Conservation (phyloP, 108 stramenopile genomes). For the Pinguiococcus pyrenoidosus region DNA sequence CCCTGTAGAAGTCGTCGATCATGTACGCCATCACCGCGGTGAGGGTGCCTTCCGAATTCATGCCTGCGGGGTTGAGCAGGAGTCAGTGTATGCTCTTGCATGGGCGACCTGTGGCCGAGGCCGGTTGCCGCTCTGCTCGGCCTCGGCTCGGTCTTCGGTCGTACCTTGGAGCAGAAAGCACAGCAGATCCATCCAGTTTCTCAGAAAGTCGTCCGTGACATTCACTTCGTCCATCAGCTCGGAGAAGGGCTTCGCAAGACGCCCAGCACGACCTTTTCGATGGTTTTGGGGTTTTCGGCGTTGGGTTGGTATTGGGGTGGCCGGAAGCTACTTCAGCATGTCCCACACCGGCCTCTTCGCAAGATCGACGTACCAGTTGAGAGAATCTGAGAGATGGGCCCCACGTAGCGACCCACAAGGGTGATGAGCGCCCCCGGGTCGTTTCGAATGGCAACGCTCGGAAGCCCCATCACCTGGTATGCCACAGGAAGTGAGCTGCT, state of each 20-base stretch:
- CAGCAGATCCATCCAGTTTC: conserved; percentile 68
- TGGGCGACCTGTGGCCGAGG: neutral
- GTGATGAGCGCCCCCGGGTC: conserved; percentile 19
- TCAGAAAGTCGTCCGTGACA: conserved; percentile 47
- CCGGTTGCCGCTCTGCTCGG: too few species aligned
- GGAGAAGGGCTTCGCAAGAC: conserved; percentile 35
- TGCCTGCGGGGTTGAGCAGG: conserved; percentile 26
- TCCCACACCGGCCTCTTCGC: neutral
- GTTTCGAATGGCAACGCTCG: conserved; percentile 13
- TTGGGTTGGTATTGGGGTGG: too few species aligned
- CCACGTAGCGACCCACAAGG: conserved; percentile 14
- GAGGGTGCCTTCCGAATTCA: conserved; percentile 61
- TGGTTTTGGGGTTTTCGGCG: too few species aligned
- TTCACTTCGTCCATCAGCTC: conserved; percentile 8
- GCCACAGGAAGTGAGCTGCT: too few species aligned
- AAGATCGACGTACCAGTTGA: conserved; percentile 7
- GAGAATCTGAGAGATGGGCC: conserved; percentile 1
- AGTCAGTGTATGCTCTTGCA: neutral
- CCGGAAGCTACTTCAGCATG: neutral
- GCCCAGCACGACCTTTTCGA: conserved; percentile 31
- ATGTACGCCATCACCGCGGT: conserved; percentile 93
- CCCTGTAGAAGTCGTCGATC: conserved; percentile 77
- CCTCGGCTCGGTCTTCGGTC: neutral
- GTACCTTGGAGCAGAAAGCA: conserved; percentile 55
- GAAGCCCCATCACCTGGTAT: too few species aligned